Base-by-base conservation (phyloP, 169 alveolate genomes). In the Cyclospora cayetanensis region DNA sequence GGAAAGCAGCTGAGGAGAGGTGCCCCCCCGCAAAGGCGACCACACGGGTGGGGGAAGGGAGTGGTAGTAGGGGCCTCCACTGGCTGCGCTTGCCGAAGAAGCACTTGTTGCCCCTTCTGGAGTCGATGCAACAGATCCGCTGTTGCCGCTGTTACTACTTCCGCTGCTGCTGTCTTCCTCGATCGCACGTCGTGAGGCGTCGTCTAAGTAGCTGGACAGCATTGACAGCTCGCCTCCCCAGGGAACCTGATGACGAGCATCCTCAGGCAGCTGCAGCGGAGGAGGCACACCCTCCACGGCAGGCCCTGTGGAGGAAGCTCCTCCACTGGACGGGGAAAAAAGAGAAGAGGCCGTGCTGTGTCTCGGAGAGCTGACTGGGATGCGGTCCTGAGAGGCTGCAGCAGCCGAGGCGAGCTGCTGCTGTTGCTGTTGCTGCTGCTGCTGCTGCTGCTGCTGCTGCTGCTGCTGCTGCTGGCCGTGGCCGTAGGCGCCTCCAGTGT, bases 11-110 rank as follows among this genome's bases (percentile, higher is more conserved):
- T 42, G 86, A n/a, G 86, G 86, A 37, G 86, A 41, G 1, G 65
- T 12, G 46, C 86, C 60, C 43, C 65, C 86, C 18, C 86, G 68
- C 68, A 76, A 76, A 52, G 86, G 86, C 41, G 86, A 76, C 86
- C 86, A 76, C 31, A 76, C 86, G 18, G 86, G 86, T 15, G 86
- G 86, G 68, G 86, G 86, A 27, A 76, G 31, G 27, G 68, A 25
- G n/a, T n/a, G n/a, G n/a, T n/a, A n/a, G 86, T 76, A 76, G 20
- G 86, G 50, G 29, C 43, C 34, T 15, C 34, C 2, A 43, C 86
- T 66, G 1, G 42, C 42, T 12, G 46, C 42, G 43, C 46, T 63
- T 18, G 68, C 20, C 29, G 68, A 42, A 27, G 68, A 25, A 15
- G 68, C 68, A 43, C 18, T 76, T n/a, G n/a, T n/a, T 42, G 68